Evolutionary conservation across 2,329 filamentous ascomycete species (phyloP).

Genomic region (Stagonosporopsis rhizophila): DNA sequence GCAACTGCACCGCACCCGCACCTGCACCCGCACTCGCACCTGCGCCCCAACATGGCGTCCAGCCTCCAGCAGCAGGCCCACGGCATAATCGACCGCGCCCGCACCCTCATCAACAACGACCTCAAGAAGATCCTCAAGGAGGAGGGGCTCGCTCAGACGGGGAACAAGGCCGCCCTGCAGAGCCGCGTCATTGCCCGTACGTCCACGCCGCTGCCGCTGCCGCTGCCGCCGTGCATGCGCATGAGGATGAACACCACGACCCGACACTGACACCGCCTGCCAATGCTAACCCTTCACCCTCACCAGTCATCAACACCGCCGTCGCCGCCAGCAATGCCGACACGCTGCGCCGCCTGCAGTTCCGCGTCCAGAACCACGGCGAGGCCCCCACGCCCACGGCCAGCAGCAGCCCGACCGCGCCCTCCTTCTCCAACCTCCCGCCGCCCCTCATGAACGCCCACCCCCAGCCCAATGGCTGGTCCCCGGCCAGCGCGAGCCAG

Average conservation of each 20-base stretch:
- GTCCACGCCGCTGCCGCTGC: conserved; percentile 50
- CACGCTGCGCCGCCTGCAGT: conserved; percentile 48
- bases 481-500: conserved; percentile 2
- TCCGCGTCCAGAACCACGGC: conserved; percentile 53
- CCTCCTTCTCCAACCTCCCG: conserved; percentile 24
- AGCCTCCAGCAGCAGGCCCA: conserved; percentile 52
- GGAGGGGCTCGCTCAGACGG: conserved; percentile 74
- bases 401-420: conserved; percentile 27
- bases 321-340: conserved; percentile 44
- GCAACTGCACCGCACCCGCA: not conserved
- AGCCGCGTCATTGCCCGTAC: conserved; percentile 77
- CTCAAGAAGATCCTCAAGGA: conserved; percentile 78
- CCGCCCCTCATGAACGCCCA: conserved; percentile 32
- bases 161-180: conserved; percentile 85
- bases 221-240: not conserved
- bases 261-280: no score
- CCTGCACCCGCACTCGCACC: not conserved
- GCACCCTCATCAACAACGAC: conserved; percentile 67
- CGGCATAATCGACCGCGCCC: conserved; percentile 55
- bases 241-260: not conserved
- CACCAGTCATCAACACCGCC: conserved; percentile 50
- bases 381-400: conserved; percentile 37
- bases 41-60: conserved; percentile 36
- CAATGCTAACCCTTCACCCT: conserved; percentile 27
- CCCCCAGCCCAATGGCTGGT: conserved; percentile 30